A percentile compares a stretch with the other conserved stretches of the same genome.
Conservation (phyloP, 169 alveolate species). For the Condylostoma magnum region DNA sequence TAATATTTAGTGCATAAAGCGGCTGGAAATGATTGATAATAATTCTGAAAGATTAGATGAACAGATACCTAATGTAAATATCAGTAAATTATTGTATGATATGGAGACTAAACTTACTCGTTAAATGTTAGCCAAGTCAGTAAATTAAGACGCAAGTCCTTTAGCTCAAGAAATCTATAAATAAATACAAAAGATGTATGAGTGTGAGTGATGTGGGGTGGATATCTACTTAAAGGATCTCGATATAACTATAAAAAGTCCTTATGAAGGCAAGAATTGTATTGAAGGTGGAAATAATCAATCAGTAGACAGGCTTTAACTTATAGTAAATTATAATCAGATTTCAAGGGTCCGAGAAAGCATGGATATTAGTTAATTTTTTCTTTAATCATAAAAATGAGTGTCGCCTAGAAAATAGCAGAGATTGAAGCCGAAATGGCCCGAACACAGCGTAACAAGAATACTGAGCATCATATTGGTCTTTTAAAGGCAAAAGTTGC, state of each 20-base stretch:
- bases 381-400: constrained; percentile 81
- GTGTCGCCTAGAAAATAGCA: constrained; percentile 90
- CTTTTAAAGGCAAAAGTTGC: constrained; percentile 96
- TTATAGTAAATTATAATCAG: no score
- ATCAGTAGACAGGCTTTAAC: no score
- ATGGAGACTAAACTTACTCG: neutral
- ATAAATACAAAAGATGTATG: neutral
- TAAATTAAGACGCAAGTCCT: neutral
- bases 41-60: neutral
- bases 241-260: constrained; percentile 4
- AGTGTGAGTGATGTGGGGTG: constrained; percentile 15
- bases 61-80: neutral
- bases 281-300: no score
- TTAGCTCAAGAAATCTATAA: constrained; percentile 9
- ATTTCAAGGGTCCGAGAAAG: no score
- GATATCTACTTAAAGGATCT: neutral
- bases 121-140: neutral
- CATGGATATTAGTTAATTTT: no score
- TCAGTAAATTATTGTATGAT: neutral
- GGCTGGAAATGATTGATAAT: neutral
- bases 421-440: constrained; percentile 98
- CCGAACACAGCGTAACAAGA: constrained; percentile 98
- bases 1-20: neutral
- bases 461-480: constrained; percentile 97
- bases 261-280: neutral